Evolutionary conservation across 768 basidiomycete genomes (phyloP), one percentile per base, ranked within the genome.

Genomic region (Cystofilobasidium macerans): DNA sequence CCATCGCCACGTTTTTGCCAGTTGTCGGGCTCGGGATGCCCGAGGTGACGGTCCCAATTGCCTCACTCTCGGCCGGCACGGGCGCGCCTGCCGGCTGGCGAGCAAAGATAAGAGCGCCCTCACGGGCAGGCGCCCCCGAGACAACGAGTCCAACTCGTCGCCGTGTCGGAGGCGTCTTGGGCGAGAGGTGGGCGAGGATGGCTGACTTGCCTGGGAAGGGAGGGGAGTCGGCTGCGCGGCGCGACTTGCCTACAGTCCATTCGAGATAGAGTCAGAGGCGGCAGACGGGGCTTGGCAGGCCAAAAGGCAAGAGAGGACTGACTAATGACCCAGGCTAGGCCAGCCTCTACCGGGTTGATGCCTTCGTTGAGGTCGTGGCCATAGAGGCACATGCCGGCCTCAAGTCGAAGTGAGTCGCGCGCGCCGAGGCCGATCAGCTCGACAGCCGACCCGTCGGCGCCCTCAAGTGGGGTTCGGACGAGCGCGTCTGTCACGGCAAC

Each of bases 341-440:
- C 93, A 3, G 90, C 95, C 77, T 98, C 94, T 3, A 95, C 84
- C 0, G 91, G 89, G 0, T 84, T 84, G 2, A 86, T 89, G 51
- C 79, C 79, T 76, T 98, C 93, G 74, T 93, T 87, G 20, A 98
- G 78, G 72, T 98, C 94, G 70, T 89, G 85, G 0, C 95, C 95
- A 73, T 98, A 95, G 36, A 99, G 79, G 76, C 94, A 98, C 85
- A 98, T 86, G 14, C 94, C 94, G 0, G 94, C 94, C 77, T 98
- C 95, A 47, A 98, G 79, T 28, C 94, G 83, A n/a, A 99, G 78
- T 69, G 87, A 89, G 74, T 98, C 95, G 42, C 95, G 82, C 4
- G 93, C 89, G 32, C 89, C 94, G 5, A 99, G 82, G 18, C 95
- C 94, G 0, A 87, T 85, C 7, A 95, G 80, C 74, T 88, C 85